Percentiles rank a stretch among this genome's conserved stretches.
Evolutionary conservation across 116 monocot genomes (phyloP).

Genomic region (Papilionanthe hybrid): DNA sequence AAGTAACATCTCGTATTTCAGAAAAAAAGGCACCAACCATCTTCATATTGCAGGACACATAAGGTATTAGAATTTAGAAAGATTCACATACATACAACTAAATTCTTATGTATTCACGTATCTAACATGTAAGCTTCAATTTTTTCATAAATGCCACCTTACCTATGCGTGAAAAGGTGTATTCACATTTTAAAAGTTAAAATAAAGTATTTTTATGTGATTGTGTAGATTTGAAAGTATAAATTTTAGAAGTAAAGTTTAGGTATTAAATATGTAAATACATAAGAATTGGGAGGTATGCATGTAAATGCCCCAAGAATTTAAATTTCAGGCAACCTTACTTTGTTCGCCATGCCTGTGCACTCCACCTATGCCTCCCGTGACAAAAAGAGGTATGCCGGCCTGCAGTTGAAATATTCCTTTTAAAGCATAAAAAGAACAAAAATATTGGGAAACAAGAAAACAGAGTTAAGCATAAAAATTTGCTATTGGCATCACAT

Average conservation of each 20-base stretch:
- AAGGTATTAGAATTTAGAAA: background rate
- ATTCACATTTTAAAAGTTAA: too few relatives aligned
- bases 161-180: too few relatives aligned
- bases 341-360: constrained; percentile 90
- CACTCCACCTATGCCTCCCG: constrained; percentile 95
- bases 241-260: too few relatives aligned
- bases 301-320: too few relatives aligned
- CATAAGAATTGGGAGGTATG: too few relatives aligned
- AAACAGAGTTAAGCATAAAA: background rate
- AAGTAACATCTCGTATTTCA: background rate
- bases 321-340: constrained; percentile 31
- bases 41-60: background rate
- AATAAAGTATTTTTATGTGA: too few relatives aligned
- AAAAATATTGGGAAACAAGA: background rate
- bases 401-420: constrained; percentile 41
- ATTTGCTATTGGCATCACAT: background rate
- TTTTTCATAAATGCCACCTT: too few relatives aligned
- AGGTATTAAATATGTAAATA: too few relatives aligned
- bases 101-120: too few relatives aligned
- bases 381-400: constrained; percentile 87
- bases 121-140: too few relatives aligned
- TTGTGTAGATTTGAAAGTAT: too few relatives aligned
- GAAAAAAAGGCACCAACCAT: background rate
- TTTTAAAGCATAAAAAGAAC: background rate
- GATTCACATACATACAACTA: too few relatives aligned